Conservation (phyloP, 2,329 filamentous ascomycete genomes). For the Trichoderma afroharzianum region DNA sequence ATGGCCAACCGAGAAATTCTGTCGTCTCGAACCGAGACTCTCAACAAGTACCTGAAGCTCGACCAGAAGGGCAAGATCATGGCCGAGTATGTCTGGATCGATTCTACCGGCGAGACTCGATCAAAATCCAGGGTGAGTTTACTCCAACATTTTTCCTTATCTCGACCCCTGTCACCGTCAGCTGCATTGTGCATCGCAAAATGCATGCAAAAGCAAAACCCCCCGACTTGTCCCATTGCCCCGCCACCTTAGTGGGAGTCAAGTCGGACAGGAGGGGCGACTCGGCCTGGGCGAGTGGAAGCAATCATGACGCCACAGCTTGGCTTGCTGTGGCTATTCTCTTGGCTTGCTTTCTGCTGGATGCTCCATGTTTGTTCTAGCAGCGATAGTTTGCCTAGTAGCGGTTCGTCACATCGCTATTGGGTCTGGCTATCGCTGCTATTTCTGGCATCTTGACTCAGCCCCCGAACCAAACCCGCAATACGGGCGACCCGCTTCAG, state of each 20-base stretch:
- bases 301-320: slow-evolving; percentile 2
- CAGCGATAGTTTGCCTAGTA: background rate
- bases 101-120: slow-evolving; percentile 75
- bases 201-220: background rate
- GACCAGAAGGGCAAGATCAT: slow-evolving; percentile 86
- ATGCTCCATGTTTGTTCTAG: background rate
- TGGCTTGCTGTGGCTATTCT: background rate
- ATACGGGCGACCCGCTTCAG: background rate
- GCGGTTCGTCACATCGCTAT: background rate
- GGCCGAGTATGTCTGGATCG: slow-evolving; percentile 97
- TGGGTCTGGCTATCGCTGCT: background rate
- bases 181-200: slow-evolving; percentile 1
- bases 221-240: slow-evolving; percentile 20
- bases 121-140: slow-evolving; percentile 91
- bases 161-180: background rate
- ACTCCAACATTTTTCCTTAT: background rate
- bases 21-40: slow-evolving; percentile 38
- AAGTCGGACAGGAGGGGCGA: background rate
- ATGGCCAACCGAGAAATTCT: slow-evolving; percentile 28
- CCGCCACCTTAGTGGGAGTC: background rate
- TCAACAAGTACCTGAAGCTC: slow-evolving; percentile 87
- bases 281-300: background rate
- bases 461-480: background rate
- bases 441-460: background rate
- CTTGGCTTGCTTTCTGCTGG: background rate